These are phyloP conservation scores for Telopea speciosissima DNA, from an alignment of 177 flowering plant species.

Conservation along the genomic window DNA sequence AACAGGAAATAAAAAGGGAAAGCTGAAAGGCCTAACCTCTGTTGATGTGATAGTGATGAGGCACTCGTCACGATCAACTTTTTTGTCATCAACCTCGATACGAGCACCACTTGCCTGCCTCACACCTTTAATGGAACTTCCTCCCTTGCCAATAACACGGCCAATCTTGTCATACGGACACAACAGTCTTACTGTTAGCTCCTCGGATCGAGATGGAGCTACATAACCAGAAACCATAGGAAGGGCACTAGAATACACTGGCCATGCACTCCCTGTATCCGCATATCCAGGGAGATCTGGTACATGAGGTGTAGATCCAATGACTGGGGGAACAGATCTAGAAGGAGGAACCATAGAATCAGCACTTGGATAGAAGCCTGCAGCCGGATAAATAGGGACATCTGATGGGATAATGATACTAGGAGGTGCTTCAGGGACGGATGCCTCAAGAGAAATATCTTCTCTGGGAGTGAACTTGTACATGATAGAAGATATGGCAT, in stretches of 20 bases:
- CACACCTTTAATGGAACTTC: constrained; percentile 67
- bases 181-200: constrained; percentile 56
- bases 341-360: constrained; percentile 47
- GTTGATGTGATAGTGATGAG: constrained; percentile 59
- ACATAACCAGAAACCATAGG: constrained; percentile 69
- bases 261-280: constrained; percentile 65
- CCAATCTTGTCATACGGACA: constrained; percentile 87
- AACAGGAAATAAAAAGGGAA: not conserved
- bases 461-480: constrained; percentile 88
- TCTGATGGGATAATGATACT: constrained; percentile 92
- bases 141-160: constrained; percentile 97
- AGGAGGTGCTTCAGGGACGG: constrained; percentile 58
- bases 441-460: constrained; percentile 70
- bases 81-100: constrained; percentile 79
- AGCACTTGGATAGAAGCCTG: constrained; percentile 61
- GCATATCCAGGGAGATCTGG: constrained; percentile 65
- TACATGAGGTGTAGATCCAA: constrained; percentile 40
- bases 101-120: constrained; percentile 93
- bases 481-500: constrained; percentile 81
- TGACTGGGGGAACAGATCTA: constrained; percentile 54
- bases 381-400: constrained; percentile 59
- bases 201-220: constrained; percentile 54
- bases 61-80: constrained; percentile 58
- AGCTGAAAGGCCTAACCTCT: constrained; percentile 45
- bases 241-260: constrained; percentile 59